Conservation (phyloP, 2,329 filamentous ascomycete genomes). For the Fusarium dlaminii region DNA sequence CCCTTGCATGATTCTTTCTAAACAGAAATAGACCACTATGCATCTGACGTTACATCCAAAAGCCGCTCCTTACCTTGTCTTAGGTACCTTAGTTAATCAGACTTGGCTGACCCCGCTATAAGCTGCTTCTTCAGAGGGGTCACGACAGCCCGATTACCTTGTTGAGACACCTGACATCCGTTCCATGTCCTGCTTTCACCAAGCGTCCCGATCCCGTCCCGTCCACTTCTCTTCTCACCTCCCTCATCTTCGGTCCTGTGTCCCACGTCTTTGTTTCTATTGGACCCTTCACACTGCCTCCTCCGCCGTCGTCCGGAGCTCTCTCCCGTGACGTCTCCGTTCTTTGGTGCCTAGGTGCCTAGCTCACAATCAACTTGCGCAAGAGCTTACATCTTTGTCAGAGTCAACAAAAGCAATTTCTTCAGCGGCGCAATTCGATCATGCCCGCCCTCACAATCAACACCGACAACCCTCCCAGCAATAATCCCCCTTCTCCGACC, state of each 20-base stretch:
- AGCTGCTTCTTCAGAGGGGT: constrained; percentile 4
- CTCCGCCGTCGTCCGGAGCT: constrained; percentile 1
- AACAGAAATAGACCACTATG: not conserved
- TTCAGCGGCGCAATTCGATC: constrained; percentile 12
- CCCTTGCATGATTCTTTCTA: not conserved
- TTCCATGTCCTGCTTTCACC: not conserved
- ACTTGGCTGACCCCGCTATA: constrained; percentile 9
- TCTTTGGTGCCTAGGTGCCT: constrained; percentile 28
- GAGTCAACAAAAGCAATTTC: constrained; percentile 10
- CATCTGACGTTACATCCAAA: constrained; percentile 6
- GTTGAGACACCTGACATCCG: constrained; percentile 9
- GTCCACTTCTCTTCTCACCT: not conserved
- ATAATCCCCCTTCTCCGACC: constrained; percentile 55
- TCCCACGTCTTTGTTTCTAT: constrained; percentile 4
- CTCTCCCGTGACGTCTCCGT: constrained; percentile 15
- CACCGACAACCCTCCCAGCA: constrained; percentile 40
- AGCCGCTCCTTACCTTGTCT: not conserved
- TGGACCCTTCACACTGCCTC: not conserved
- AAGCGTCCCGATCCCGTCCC: not conserved
- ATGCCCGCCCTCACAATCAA: constrained; percentile 48
- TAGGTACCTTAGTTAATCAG: not conserved
- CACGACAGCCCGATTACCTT: not conserved
- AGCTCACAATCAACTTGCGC: not conserved
- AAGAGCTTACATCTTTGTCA: not conserved
- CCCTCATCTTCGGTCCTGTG: not conserved